Base-by-base conservation (phyloP, 192 early-diverging fungal genomes). In the Allomyces arbusculus region DNA sequence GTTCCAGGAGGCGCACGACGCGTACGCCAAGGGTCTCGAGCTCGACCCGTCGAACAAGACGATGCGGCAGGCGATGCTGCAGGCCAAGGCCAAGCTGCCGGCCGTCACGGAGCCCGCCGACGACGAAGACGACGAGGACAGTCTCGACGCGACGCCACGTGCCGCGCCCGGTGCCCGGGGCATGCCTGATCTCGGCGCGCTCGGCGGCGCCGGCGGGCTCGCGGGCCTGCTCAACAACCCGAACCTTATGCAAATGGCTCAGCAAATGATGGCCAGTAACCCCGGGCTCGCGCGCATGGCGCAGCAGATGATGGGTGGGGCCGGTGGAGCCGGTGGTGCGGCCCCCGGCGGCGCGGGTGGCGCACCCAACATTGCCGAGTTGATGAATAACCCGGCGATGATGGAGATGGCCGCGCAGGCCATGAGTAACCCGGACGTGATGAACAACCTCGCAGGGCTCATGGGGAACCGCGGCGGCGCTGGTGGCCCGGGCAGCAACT, bases 251-350 rank as follows among this genome's bases (percentile, higher is more conserved):
- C 79, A 77, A 71, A 96, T 96, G 93, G 95, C 90, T 66, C 89
- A 79, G 76, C 85, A 85, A 73, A 89, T 97, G 84, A 87, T 91
- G 87, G 85, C 94, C 87, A 89, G 82, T 75, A 97, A 97, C 80
- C 95, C 93, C 10, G 86, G 85, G 11, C 73, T 95, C 65, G 80
- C 87, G 50, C 81, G 87, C 68, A 90, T 97, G 90, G 88, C 89
- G 24, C 82, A 86, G 67, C 78, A 82, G 61, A 80, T 91, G 77
- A 91, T 91, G 89, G 55, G 76, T 65, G 86, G 86, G 12, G 78
- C 73, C 16, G 77, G 80, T 61, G 68, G 9, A 4, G 50, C 50
- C 1, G 50, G 12, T 6, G 7, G 12, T 58, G 50, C 12, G 12
- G 33, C 4, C 33, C 4, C 33, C 33, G 50, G 50, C 9, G 50